Conservation (phyloP, 2,329 filamentous ascomycete species). For the Talaromyces piceae region DNA sequence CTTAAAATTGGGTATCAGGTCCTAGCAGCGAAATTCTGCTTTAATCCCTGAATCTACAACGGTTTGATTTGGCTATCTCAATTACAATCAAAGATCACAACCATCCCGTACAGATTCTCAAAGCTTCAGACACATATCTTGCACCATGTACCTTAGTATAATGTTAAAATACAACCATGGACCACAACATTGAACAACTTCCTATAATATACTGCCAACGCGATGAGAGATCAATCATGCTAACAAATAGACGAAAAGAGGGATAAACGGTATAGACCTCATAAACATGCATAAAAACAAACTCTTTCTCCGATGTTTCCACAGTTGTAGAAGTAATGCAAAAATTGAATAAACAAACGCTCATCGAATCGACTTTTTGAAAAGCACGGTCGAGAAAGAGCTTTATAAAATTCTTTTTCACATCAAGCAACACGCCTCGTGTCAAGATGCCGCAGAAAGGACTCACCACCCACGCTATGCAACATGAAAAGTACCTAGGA, state of each 20-base stretch:
- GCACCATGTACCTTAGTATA: neutral
- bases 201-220: neutral
- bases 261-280: neutral
- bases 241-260: neutral
- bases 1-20: too few relatives aligned
- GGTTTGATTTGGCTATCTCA: neutral
- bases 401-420: slow-evolving; percentile 13
- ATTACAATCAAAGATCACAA: neutral
- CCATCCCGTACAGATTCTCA: neutral
- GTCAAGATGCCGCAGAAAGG: slow-evolving; percentile 27
- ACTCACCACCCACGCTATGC: slow-evolving; percentile 34
- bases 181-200: neutral
- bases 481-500: slow-evolving; percentile 20
- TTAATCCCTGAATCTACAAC: too few relatives aligned
- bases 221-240: neutral
- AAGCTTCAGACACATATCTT: neutral
- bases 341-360: neutral
- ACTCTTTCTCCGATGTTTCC: neutral
- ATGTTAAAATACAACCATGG: neutral
- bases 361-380: neutral
- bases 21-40: too few relatives aligned
- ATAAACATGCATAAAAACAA: neutral
- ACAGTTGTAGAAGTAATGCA: neutral
- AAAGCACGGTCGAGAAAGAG: neutral
- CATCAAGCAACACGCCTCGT: slow-evolving; percentile 26